These are phyloP conservation scores for Candida endomychidarum DNA, from an alignment of 805 yeast genomes.

Conservation along the genomic window DNA sequence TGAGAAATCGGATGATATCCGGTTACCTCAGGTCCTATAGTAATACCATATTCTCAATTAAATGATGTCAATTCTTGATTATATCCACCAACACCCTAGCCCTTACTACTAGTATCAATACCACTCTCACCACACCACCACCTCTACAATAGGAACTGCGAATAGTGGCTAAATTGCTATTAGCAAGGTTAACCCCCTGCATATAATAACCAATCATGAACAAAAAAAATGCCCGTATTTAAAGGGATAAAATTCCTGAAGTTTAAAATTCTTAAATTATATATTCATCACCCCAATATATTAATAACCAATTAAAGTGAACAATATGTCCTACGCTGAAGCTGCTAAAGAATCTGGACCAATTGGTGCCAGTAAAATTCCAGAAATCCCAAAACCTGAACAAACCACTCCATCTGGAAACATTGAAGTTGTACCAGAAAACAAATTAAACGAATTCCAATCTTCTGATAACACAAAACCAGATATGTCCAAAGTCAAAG, in stretches of 20 bases:
- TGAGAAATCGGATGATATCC: constrained; percentile 6
- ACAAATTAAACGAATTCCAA: constrained; percentile 16
- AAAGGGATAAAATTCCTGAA: constrained; percentile 4
- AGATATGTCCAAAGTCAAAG: constrained; percentile 17
- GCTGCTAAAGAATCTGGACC: constrained; percentile 44
- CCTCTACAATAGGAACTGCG: constrained; percentile 1
- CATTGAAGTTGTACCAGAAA: constrained; percentile 17
- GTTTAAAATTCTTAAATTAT: constrained; percentile 2
- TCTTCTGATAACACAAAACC: constrained; percentile 20
- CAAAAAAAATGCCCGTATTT: constrained; percentile 4
- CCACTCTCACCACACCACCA: too few species aligned
- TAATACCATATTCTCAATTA: too few species aligned
- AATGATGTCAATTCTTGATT: too few species aligned
- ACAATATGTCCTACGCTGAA: constrained; percentile 32
- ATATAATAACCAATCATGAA: constrained; percentile 5
- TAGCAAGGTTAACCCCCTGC: constrained; percentile 3
- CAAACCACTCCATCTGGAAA: constrained; percentile 12
- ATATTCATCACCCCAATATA: not conserved
- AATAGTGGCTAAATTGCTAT: too few species aligned
- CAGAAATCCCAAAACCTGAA: constrained; percentile 27
- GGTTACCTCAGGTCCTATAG: not conserved
- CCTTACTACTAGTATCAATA: too few species aligned
- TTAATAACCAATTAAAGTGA: not conserved
- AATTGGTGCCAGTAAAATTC: constrained; percentile 30
- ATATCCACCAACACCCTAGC: too few species aligned